A percentile compares a stretch with the other conserved stretches of the same genome.
Evolutionary conservation across 805 yeast genomes (phyloP).

Genomic region (Metschnikowia koreensis): DNA sequence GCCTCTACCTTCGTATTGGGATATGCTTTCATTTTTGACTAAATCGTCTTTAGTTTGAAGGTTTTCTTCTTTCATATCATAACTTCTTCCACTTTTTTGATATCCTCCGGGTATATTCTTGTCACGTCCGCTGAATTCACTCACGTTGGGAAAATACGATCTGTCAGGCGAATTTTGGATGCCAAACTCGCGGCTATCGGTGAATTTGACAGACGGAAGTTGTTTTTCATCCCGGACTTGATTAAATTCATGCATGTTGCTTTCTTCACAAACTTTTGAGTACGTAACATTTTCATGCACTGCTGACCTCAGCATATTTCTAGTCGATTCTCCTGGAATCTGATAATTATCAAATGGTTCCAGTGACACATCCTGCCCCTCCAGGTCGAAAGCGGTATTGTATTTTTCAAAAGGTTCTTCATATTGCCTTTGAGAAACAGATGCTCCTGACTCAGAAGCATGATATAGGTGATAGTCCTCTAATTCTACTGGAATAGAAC

Average conservation of each 20-base stretch:
- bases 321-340: slow-evolving; percentile 16
- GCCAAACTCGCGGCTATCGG: not conserved
- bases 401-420: slow-evolving; percentile 29
- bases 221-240: not conserved
- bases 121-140: not conserved
- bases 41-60: too few relatives aligned
- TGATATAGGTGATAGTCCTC: not conserved
- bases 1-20: too few relatives aligned
- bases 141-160: not conserved
- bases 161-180: not conserved
- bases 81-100: too few relatives aligned
- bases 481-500: not conserved
- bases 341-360: slow-evolving; percentile 31
- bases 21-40: too few relatives aligned
- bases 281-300: too few relatives aligned
- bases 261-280: not conserved
- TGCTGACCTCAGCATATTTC: not conserved
- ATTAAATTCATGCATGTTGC: not conserved
- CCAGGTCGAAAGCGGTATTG: slow-evolving; percentile 20
- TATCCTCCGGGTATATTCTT: not conserved
- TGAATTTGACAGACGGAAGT: not conserved
- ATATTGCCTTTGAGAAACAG: slow-evolving; percentile 4
- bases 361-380: slow-evolving; percentile 7
- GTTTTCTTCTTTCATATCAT: too few relatives aligned
- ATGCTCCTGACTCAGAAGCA: not conserved